Percentiles rank a stretch among this genome's conserved stretches.
These are phyloP conservation scores for Melampsora abietis-canadensis DNA, from an alignment of 1,284 basidiomycete genomes.

Conservation along the genomic window DNA sequence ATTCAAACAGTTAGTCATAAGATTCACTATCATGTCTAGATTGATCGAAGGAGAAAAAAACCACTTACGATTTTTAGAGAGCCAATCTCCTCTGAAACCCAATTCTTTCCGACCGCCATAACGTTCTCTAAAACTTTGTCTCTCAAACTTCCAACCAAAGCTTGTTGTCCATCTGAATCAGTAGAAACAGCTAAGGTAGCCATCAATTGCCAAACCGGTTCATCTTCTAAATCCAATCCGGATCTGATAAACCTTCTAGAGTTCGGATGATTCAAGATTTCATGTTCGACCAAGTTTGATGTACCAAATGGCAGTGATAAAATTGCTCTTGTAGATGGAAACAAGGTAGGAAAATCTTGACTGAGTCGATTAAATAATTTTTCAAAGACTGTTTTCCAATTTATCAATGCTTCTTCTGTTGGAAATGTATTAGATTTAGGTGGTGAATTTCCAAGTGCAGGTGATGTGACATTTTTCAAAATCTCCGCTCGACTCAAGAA, in stretches of 20 bases:
- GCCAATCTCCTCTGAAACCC: conserved; percentile 55
- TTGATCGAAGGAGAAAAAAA: background rate
- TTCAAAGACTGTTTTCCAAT: conserved; percentile 45
- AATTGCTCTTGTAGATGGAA: conserved; percentile 80
- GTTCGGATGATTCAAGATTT: conserved; percentile 40
- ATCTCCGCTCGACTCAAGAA: conserved; percentile 88
- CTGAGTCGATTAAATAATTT: conserved; percentile 75
- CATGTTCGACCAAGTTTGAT: conserved; percentile 53
- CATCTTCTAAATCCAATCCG: conserved; percentile 69
- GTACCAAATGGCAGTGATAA: conserved; percentile 59
- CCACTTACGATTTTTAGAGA: conserved; percentile 24
- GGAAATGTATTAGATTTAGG: conserved; percentile 2
- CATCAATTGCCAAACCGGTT: conserved; percentile 87
- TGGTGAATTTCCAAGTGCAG: conserved; percentile 46
- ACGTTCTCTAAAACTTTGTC: conserved; percentile 91
- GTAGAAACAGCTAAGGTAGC: conserved; percentile 83
- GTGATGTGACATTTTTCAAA: conserved; percentile 69
- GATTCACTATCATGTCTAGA: background rate
- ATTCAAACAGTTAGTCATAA: conserved; percentile 40
- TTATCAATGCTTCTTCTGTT: conserved; percentile 35
- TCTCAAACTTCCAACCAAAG: conserved; percentile 77
- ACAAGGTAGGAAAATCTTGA: conserved; percentile 72
- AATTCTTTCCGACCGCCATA: conserved; percentile 69
- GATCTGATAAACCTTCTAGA: conserved; percentile 47
- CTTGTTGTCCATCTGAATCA: conserved; percentile 72